Conservation (phyloP, 495 filamentous ascomycete species). For the Stereocaulon alpinum region DNA sequence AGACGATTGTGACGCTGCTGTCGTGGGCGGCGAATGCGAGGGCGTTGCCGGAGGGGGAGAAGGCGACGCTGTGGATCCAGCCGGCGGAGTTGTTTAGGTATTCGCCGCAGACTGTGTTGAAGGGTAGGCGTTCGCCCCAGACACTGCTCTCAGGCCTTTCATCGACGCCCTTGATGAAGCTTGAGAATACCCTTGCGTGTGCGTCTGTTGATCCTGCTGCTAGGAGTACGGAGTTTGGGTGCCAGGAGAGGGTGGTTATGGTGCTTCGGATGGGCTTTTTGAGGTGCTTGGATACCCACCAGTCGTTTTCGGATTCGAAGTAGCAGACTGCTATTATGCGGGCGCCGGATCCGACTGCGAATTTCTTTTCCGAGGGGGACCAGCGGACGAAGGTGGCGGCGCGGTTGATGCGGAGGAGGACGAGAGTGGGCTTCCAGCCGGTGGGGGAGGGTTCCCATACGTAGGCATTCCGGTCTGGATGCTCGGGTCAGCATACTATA, state of each 20-base stretch:
- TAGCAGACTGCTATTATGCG: constrained; percentile 96
- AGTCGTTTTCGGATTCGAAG: constrained; percentile 97
- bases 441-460: constrained; percentile 88
- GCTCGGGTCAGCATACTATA: not conserved
- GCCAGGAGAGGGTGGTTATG: constrained; percentile 88
- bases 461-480: constrained; percentile 84
- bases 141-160: constrained; percentile 73
- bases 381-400: constrained; percentile 95
- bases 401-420: constrained; percentile 92
- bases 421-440: constrained; percentile 94
- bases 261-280: constrained; percentile 98
- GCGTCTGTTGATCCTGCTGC: constrained; percentile 93
- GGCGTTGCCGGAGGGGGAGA: constrained; percentile 83
- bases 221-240: constrained; percentile 90
- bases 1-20: constrained; percentile 91
- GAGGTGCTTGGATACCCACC: constrained; percentile 99
- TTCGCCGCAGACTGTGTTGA: constrained; percentile 97
- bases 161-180: constrained; percentile 92
- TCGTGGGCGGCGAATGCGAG: constrained; percentile 90
- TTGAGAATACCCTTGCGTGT: constrained; percentile 91
- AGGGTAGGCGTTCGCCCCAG: constrained; percentile 92
- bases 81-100: constrained; percentile 90
- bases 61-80: constrained; percentile 85
- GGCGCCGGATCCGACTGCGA: constrained; percentile 92
- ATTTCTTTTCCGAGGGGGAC: constrained; percentile 94